These are phyloP conservation scores for Rhizophagus sp. DNA, from an alignment of 192 early-diverging fungal species.

Conservation along the genomic window DNA sequence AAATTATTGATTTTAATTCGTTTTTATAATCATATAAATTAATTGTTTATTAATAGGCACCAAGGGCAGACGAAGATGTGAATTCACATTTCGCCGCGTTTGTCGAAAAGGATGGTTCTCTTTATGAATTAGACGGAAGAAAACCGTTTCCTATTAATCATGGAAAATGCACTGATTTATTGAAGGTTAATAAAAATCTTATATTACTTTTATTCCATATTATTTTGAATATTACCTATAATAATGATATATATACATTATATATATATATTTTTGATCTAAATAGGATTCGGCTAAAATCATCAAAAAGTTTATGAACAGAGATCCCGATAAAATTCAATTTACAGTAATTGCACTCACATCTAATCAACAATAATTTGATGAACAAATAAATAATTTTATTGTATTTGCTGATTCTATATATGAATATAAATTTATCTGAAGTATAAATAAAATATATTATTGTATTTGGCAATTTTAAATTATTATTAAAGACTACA, in stretches of 20 bases:
- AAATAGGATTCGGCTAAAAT: conserved; percentile 57
- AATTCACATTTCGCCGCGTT: conserved; percentile 90
- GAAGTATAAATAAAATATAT: too few species aligned
- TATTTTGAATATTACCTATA: not conserved
- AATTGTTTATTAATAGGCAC: conserved; percentile 41
- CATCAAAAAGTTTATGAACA: conserved; percentile 64
- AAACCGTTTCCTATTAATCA: conserved; percentile 83
- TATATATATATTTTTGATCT: not conserved
- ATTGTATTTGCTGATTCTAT: too few species aligned
- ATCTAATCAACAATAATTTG: conserved; percentile 15
- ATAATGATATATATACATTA: not conserved
- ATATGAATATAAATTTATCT: too few species aligned
- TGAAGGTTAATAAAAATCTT: conserved; percentile 44
- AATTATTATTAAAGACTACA: too few species aligned
- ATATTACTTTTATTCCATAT: too few species aligned
- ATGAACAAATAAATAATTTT: not conserved
- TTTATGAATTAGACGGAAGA: conserved; percentile 91
- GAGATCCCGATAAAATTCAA: conserved; percentile 65
- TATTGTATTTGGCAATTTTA: too few species aligned
- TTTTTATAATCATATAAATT: not conserved
- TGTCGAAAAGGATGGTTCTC: conserved; percentile 68
- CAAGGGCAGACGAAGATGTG: conserved; percentile 71
- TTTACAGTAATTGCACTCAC: conserved; percentile 67
- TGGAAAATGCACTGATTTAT: conserved; percentile 61
- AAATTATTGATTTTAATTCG: not conserved